These are phyloP conservation scores for Cyphellophora europaea DNA, from an alignment of 2,329 filamentous ascomycete species.

Conservation along the genomic window DNA sequence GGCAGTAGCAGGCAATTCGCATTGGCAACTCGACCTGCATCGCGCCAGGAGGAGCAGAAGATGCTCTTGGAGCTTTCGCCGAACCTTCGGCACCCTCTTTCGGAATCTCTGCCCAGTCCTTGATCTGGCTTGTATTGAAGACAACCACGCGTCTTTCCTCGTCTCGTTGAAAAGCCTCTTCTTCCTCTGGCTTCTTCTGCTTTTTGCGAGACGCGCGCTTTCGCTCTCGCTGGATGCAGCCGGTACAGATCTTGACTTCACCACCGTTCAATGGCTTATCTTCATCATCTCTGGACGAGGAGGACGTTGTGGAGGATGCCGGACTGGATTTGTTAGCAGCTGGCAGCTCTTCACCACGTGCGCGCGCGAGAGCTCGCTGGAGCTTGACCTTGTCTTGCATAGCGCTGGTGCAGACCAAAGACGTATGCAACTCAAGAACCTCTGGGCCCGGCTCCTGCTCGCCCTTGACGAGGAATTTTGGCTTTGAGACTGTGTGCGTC, in stretches of 20 bases:
- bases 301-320: slow-evolving; percentile 28
- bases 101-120: slow-evolving; percentile 65
- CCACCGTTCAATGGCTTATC: slow-evolving; percentile 76
- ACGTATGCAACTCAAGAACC: slow-evolving; percentile 69
- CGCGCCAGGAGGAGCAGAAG: slow-evolving; percentile 40
- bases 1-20: slow-evolving; percentile 95
- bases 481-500: slow-evolving; percentile 84
- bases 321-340: slow-evolving; percentile 31
- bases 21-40: slow-evolving; percentile 80
- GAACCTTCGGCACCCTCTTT: slow-evolving; percentile 27
- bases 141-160: slow-evolving; percentile 77
- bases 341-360: slow-evolving; percentile 31
- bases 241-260: slow-evolving; percentile 83
- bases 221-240: slow-evolving; percentile 85
- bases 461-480: slow-evolving; percentile 75
- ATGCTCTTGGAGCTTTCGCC: background rate
- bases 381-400: slow-evolving; percentile 64
- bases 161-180: slow-evolving; percentile 74
- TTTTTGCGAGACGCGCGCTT: slow-evolving; percentile 91
- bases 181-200: slow-evolving; percentile 84
- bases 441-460: slow-evolving; percentile 57
- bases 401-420: slow-evolving; percentile 83
- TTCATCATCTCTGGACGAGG: slow-evolving; percentile 50
- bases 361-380: slow-evolving; percentile 56
- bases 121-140: slow-evolving; percentile 81